Evolutionary conservation across 225 moss, liverwort and hornwort genomes (phyloP), one percentile per base, ranked within the genome.

Genomic region (Marchantia polymorpha): DNA sequence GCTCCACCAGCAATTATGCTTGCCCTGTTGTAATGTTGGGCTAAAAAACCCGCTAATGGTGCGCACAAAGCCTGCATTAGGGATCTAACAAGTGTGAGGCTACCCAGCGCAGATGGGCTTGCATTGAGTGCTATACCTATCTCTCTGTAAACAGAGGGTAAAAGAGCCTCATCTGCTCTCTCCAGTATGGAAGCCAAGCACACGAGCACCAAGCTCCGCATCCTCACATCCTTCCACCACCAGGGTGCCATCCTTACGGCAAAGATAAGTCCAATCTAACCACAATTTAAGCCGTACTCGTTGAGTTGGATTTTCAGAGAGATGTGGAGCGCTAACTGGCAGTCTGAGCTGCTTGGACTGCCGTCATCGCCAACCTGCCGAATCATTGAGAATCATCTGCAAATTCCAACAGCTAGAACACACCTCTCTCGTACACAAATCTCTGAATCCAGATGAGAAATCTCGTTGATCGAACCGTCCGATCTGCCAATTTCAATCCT

Each of bases 101-200:
- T 92, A 0, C 99, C 95, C 19, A 95, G 77, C 63, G 73, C 79
- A 61, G 91, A 81, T 0, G 95, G 95, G 13, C 88, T 89, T 1
- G 86, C 99, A 63, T 89, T 76, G 12, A 99, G 73, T 53, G 88
- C 92, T 31, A 90, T 52, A 68, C 91, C 93, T 75, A 99, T 83
- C 82, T 99, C 99, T 48, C 88, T 59, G 81, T 95, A 99, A 60
- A 99, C 99, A 58, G 93, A 91, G 0, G 95, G 99, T 70, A 99
- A 86, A 72, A 99, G 79, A 10, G 95, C 90, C 72, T 99, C 99
- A 52, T 95, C 99, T 12, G 95, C 99, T 75, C 86, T 88, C 82
- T 95, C 99, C 93, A 99, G 88, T 75, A 95, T 92, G 39, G 92
- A 85, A 14, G 95, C 99, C 82, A 94, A 66, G 77, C 93, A 95